phyloP scores from a whole-genome alignment of 805 yeast genomes.

The Saturnispora silvae region DNA sequence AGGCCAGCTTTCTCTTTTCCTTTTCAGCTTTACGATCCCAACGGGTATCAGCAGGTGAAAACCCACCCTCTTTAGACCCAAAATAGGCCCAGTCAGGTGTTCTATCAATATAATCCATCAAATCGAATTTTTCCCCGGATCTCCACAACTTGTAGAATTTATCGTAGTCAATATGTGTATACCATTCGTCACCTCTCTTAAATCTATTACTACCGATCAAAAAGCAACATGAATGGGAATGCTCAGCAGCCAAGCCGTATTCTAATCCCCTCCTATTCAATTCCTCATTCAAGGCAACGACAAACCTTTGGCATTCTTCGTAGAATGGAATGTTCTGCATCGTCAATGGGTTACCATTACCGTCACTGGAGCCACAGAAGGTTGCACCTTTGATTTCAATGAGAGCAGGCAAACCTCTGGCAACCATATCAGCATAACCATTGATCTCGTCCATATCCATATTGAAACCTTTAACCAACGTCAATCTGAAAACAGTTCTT shows the following conservation, averaged over 20 bases:
- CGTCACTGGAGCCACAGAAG: slow-evolving; percentile 80
- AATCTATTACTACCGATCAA: slow-evolving; percentile 70
- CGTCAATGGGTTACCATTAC: slow-evolving; percentile 79
- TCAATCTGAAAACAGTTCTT: slow-evolving; percentile 82
- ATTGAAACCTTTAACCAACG: slow-evolving; percentile 87
- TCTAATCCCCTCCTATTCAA: slow-evolving; percentile 54
- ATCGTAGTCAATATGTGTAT: slow-evolving; percentile 79
- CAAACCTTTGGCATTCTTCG: slow-evolving; percentile 78
- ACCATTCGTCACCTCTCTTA: slow-evolving; percentile 64
- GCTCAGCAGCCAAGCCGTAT: slow-evolving; percentile 88
- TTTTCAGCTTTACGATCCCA: slow-evolving; percentile 55
- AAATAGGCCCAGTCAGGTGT: slow-evolving; percentile 90
- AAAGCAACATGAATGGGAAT: slow-evolving; percentile 90
- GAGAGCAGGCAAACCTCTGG: slow-evolving; percentile 71
- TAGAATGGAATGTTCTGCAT: slow-evolving; percentile 95
- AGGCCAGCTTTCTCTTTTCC: slow-evolving; percentile 31
- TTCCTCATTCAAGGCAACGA: slow-evolving; percentile 48
- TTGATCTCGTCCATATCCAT: slow-evolving; percentile 63
- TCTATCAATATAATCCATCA: slow-evolving; percentile 67
- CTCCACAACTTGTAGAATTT: slow-evolving; percentile 59
- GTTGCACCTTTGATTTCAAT: slow-evolving; percentile 94
- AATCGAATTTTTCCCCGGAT: slow-evolving; percentile 56
- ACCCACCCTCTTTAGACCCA: slow-evolving; percentile 80
- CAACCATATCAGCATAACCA: slow-evolving; percentile 82
- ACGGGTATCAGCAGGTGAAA: slow-evolving; percentile 75